phyloP scores from a whole-genome alignment of 305 asterid species.

The Lippia alba region DNA sequence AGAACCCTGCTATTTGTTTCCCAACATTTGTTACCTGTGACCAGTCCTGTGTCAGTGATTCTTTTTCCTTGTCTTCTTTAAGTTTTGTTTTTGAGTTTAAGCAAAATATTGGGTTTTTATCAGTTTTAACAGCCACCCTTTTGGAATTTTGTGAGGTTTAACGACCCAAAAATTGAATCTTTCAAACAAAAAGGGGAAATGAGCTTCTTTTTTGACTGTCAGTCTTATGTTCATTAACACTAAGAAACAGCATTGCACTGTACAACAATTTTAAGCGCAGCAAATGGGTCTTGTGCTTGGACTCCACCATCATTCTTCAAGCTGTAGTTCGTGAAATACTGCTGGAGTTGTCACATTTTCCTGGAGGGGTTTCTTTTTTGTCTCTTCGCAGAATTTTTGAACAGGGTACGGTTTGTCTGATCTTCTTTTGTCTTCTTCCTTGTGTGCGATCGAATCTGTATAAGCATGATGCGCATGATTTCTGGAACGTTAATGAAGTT shows the following conservation, averaged over 20 bases:
- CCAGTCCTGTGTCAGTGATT: constrained; percentile 45
- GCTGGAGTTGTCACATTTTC: constrained; percentile 25
- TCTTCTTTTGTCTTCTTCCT: constrained; percentile 26
- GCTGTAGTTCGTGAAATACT: constrained; percentile 29
- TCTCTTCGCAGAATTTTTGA: constrained; percentile 25
- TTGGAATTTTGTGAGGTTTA: constrained; percentile 34
- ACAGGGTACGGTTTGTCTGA: constrained; percentile 17
- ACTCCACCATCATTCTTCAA: constrained; percentile 7
- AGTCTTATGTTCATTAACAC: constrained; percentile 17
- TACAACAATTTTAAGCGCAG: constrained; percentile 19
- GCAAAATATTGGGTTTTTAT: constrained; percentile 14
- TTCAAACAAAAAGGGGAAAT: constrained; percentile 19
- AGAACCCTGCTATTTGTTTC: constrained; percentile 30
- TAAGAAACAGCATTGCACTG: constrained; percentile 33
- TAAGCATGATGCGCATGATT: not conserved
- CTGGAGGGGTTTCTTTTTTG: not conserved
- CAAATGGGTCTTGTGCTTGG: constrained; percentile 2
- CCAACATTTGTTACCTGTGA: constrained; percentile 41
- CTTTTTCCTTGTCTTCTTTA: constrained; percentile 31
- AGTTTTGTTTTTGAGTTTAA: not conserved
- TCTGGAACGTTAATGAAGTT: constrained; percentile 17
- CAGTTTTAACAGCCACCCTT: constrained; percentile 29
- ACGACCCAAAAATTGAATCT: constrained; percentile 19
- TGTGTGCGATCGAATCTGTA: constrained; percentile 34
- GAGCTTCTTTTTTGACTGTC: constrained; percentile 15